A percentile compares a stretch with the other conserved stretches of the same genome.
These are phyloP conservation scores for Raphanus raphanistrum DNA, from an alignment of 345 rosid genomes.

Conservation along the genomic window DNA sequence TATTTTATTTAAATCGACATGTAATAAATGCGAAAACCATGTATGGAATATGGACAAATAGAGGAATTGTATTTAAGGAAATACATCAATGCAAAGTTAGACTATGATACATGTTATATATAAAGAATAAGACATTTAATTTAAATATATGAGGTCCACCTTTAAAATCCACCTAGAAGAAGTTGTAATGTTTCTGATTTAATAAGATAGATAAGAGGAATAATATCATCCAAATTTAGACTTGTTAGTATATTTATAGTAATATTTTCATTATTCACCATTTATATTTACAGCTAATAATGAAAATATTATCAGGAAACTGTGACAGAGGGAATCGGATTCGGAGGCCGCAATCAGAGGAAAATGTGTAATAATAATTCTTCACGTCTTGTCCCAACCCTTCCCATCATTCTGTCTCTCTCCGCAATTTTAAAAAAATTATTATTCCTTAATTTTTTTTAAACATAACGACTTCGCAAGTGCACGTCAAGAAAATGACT, in stretches of 20 bases:
- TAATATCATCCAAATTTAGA: neutral
- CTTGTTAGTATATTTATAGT: neutral
- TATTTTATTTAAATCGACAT: too few species aligned
- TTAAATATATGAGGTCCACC: too few species aligned
- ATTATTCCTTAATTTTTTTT: neutral
- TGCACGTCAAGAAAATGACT: conserved; percentile 5
- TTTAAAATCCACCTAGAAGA: too few species aligned
- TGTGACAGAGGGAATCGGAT: conserved; percentile 3
- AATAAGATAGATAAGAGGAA: neutral
- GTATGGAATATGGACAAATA: too few species aligned
- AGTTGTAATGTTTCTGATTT: too few species aligned
- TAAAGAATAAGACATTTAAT: too few species aligned
- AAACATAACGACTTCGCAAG: neutral
- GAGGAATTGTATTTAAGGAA: too few species aligned
- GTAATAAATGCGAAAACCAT: too few species aligned
- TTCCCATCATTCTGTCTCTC: conserved; percentile 40
- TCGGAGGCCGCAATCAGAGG: conserved; percentile 41
- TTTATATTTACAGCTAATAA: too few species aligned
- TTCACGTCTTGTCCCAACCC: conserved; percentile 34
- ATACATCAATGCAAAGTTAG: too few species aligned
- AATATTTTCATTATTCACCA: too few species aligned
- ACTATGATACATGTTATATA: too few species aligned
- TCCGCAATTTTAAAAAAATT: neutral
- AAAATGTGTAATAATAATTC: conserved; percentile 13
- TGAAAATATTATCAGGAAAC: neutral